phyloP scores from a whole-genome alignment of 1,139 yeast species.

The Pichia norvegensis region DNA sequence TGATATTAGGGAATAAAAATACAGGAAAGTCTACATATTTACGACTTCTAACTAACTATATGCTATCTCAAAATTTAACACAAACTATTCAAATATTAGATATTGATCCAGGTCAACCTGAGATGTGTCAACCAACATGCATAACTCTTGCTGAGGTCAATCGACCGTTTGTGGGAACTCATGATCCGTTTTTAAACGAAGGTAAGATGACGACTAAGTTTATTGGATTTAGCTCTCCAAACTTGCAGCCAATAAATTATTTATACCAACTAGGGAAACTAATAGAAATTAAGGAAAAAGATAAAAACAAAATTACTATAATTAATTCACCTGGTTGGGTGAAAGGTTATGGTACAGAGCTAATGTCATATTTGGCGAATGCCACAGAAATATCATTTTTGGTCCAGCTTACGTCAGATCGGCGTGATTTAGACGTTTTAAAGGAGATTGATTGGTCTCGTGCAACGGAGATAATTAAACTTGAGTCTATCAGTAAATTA shows the following conservation, averaged over 20 bases:
- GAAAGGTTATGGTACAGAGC: slow-evolving; percentile 74
- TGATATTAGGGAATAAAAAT: slow-evolving; percentile 60
- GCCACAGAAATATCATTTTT: slow-evolving; percentile 49
- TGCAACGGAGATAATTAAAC: slow-evolving; percentile 5
- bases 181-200: slow-evolving; percentile 23
- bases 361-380: slow-evolving; percentile 44
- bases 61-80: slow-evolving; percentile 18
- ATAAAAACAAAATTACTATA: slow-evolving; percentile 39
- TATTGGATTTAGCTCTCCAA: slow-evolving; percentile 70
- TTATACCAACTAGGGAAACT: slow-evolving; percentile 39
- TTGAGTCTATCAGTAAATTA: slow-evolving; percentile 1
- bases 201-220: slow-evolving; percentile 32
- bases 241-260: slow-evolving; percentile 58
- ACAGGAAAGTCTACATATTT: slow-evolving; percentile 79
- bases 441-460: slow-evolving; percentile 6
- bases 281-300: slow-evolving; percentile 19
- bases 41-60: slow-evolving; percentile 44
- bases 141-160: slow-evolving; percentile 38
- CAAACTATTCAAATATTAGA: slow-evolving; percentile 46
- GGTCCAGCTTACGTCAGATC: slow-evolving; percentile 31
- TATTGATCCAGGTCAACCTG: slow-evolving; percentile 90
- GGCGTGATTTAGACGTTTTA: slow-evolving; percentile 8
- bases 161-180: slow-evolving; percentile 29
- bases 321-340: slow-evolving; percentile 93
- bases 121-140: slow-evolving; percentile 64